phyloP scores from a whole-genome alignment of 2,329 filamentous ascomycete genomes.

The Aspergillus novofumigatus region DNA sequence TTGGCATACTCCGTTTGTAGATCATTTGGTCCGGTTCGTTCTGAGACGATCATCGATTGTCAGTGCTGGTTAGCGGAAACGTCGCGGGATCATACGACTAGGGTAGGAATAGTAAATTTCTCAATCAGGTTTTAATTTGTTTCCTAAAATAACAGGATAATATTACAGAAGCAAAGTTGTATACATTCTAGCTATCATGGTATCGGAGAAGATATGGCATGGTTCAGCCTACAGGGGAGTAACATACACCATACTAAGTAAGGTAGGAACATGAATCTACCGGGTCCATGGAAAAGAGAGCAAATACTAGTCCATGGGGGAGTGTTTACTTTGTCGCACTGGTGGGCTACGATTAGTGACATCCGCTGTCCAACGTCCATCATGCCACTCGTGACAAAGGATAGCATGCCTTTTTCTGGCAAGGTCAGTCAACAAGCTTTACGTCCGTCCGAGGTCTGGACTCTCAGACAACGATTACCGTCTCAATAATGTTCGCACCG shows the following conservation, averaged over 20 bases:
- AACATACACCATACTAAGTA: not conserved
- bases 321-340: not conserved
- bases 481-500: no score
- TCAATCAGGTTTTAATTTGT: no score
- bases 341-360: not conserved
- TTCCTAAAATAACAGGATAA: no score
- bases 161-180: no score
- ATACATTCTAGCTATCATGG: no score
- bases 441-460: not conserved
- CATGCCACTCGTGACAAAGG: not conserved
- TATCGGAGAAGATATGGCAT: not conserved
- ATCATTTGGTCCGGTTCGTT: no score
- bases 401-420: not conserved
- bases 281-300: not conserved
- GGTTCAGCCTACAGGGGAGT: not conserved
- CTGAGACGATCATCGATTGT: no score
- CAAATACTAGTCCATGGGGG: not conserved
- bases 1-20: not conserved
- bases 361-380: not conserved
- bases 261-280: not conserved
- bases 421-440: not conserved
- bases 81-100: no score
- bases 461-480: not conserved
- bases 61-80: no score
- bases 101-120: not conserved